These are phyloP conservation scores for Xylariaceae sp. DNA, from an alignment of 2,329 filamentous ascomycete species.

Conservation along the genomic window DNA sequence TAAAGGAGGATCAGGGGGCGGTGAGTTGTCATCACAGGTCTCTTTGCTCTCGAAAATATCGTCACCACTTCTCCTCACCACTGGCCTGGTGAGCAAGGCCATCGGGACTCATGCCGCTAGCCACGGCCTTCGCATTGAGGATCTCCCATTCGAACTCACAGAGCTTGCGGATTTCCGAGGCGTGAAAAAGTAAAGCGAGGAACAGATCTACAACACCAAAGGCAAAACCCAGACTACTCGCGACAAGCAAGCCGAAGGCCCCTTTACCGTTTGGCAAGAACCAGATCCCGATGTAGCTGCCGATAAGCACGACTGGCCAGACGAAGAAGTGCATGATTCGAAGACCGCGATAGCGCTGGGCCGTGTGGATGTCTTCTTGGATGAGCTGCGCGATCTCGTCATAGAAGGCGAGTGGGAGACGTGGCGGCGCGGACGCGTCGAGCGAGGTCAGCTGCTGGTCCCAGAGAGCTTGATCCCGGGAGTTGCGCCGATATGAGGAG, in stretches of 20 bases:
- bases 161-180: conserved; percentile 74
- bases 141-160: conserved; percentile 96
- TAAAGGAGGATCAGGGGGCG: too few species aligned
- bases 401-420: conserved; percentile 52
- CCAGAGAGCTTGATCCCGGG: conserved; percentile 31
- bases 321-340: conserved; percentile 70
- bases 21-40: too few species aligned
- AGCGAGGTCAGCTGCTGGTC: conserved; percentile 26
- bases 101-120: conserved; percentile 27
- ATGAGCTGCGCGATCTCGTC: conserved; percentile 72
- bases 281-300: conserved; percentile 79
- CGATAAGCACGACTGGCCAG: conserved; percentile 64
- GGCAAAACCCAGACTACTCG: conserved; percentile 73
- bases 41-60: conserved; percentile 7
- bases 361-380: conserved; percentile 63
- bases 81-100: conserved; percentile 15
- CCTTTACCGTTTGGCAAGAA: conserved; percentile 69
- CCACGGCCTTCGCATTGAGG: conserved; percentile 55
- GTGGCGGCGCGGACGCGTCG: conserved; percentile 13
- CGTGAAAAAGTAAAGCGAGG: conserved; percentile 82
- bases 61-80: conserved; percentile 20
- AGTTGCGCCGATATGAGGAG: conserved; percentile 25
- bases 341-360: conserved; percentile 66
- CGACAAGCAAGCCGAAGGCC: conserved; percentile 75
- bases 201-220: conserved; percentile 79